Base-by-base conservation (phyloP, 345 rosid species). In the Murraya paniculata region DNA sequence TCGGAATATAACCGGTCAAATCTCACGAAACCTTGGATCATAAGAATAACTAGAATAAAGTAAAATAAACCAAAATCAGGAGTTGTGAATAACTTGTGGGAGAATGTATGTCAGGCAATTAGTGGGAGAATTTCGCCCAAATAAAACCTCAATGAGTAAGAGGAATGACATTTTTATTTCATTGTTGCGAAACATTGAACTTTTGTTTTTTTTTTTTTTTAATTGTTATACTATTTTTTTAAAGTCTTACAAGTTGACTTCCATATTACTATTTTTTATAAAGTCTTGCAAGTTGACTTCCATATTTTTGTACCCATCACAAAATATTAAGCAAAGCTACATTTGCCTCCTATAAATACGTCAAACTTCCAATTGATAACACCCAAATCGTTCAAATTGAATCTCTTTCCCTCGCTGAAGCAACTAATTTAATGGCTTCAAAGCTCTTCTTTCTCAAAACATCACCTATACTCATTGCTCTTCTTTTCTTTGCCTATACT, bases 401-500 rank as follows among this genome's bases (percentile, higher is more conserved):
- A 18, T n/a, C 50, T 41, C 50, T 41, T 41, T 0, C 6, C 16
- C 3, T 2, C 14, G 2, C 30, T 39, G 6, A 58, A 27, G 19
- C 1, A 55, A 41, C 3, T 10, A 41, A 41, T 41, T 41, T 11
- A 10, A 78, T 78, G 84, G 79, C 79, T 61, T 9, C 55, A 16
- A 38, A 41, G 11, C 45, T 64, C 68, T 36, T 80, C 45, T 71
- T 70, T 48, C 30, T 22, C 25, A 39, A 59, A 38, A 38, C 50
- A 28, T 22, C 74, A 7, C 67, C 33, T 35, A 41, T 64, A 53
- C 36, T 72, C 35, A 35, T 72, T 71, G 2, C 81, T 58, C 35
- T 53, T 64, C 78, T 68, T 21, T 65, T 79, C 33, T 53, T 80
- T 9, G 28, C 55, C 56, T 50, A 55, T 62, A 71, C 73, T 2